Evolutionary conservation across 306 rosid species (phyloP).

Genomic region (Trifolium pratense): DNA sequence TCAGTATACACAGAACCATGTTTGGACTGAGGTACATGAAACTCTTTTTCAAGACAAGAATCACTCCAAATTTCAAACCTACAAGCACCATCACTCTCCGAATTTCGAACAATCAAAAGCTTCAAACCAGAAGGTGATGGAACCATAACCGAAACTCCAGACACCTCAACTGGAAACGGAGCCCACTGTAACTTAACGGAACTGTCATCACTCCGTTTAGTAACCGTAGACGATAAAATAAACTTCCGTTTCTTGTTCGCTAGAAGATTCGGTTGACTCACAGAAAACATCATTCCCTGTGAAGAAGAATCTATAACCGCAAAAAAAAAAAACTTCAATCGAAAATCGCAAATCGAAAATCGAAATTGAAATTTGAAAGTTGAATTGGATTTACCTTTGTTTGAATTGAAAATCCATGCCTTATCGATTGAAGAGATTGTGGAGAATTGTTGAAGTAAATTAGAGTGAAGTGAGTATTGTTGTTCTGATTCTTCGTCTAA

Average conservation of each 20-base stretch:
- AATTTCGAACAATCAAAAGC: constrained; percentile 69
- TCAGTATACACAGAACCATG: constrained; percentile 85
- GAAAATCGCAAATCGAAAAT: not conserved
- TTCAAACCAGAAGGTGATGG: constrained; percentile 87
- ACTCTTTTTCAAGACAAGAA: constrained; percentile 69
- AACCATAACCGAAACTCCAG: constrained; percentile 70
- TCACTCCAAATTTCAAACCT: constrained; percentile 74
- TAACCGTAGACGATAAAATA: constrained; percentile 65
- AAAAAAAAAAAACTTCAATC: not conserved
- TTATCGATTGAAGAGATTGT: constrained; percentile 69
- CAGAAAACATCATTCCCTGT: constrained; percentile 61
- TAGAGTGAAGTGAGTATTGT: constrained; percentile 71
- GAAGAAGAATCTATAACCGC: constrained; percentile 35
- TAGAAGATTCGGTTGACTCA: constrained; percentile 78
- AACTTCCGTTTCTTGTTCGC: constrained; percentile 78
- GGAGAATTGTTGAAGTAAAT: constrained; percentile 68
- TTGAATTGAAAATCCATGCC: constrained; percentile 78
- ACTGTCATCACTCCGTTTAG: constrained; percentile 44
- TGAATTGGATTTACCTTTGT: constrained; percentile 41
- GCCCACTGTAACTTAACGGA: constrained; percentile 68
- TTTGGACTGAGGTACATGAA: constrained; percentile 68
- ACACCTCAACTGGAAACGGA: constrained; percentile 82
- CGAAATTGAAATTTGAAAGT: not conserved
- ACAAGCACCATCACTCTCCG: constrained; percentile 72
- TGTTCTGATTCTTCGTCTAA: constrained; percentile 63